A percentile compares a stretch with the other conserved stretches of the same genome.
Evolutionary conservation across 2,329 filamentous ascomycete genomes (phyloP).

Genomic region (Beauveria sp.): DNA sequence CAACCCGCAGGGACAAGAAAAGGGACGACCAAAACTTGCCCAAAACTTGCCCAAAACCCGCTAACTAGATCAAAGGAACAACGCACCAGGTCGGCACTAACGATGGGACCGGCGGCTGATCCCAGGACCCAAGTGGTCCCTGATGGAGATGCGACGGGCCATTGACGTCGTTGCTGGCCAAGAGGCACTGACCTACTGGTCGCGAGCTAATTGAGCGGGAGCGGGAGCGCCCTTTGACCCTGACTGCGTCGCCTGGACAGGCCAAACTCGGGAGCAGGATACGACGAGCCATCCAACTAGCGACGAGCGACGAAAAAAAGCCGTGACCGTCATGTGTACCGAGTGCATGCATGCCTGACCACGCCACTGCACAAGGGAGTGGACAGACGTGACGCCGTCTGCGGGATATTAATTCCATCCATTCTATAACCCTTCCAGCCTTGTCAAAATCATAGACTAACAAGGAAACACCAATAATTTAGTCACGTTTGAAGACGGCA

Average conservation of each 20-base stretch:
- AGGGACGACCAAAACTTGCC: not conserved
- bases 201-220: not conserved
- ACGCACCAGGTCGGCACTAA: not conserved
- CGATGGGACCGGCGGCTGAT: not conserved
- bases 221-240: not conserved
- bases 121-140: not conserved
- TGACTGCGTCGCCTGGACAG: constrained; percentile 1
- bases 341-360: constrained; percentile 5
- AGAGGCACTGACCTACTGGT: too few species aligned
- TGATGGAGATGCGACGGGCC: not conserved
- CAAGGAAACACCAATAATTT: too few species aligned
- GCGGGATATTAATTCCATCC: not conserved
- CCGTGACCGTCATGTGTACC: not conserved
- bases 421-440: not conserved
- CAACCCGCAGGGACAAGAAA: not conserved
- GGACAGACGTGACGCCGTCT: not conserved
- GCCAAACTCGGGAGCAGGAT: not conserved
- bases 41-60: not conserved
- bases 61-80: not conserved
- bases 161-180: not conserved
- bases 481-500: not conserved
- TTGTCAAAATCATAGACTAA: not conserved
- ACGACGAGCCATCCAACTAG: not conserved
- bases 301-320: not conserved
- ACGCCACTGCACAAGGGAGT: not conserved